These are phyloP conservation scores for Penicillium bialowiezense DNA, from an alignment of 495 filamentous ascomycete genomes.

Conservation along the genomic window DNA sequence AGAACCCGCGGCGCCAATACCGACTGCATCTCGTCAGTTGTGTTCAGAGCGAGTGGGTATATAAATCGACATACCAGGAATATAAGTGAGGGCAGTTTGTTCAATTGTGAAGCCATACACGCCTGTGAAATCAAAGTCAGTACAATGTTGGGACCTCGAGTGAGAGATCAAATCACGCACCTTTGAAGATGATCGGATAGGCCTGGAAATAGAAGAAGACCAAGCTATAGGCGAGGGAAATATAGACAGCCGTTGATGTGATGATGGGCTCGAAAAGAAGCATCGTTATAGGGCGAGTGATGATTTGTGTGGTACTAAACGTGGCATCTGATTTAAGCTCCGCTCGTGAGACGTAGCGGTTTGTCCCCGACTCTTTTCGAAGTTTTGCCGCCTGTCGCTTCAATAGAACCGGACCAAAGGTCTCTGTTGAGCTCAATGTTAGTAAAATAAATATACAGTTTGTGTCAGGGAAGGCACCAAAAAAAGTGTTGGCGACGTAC, in stretches of 20 bases:
- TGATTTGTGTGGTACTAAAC: constrained; percentile 40
- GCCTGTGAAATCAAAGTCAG: constrained; percentile 10
- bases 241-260: constrained; percentile 63
- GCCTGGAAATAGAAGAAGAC: constrained; percentile 71
- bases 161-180: constrained; percentile 8
- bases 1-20: constrained; percentile 33
- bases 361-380: constrained; percentile 54
- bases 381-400: constrained; percentile 60
- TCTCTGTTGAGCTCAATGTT: too few species aligned
- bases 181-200: constrained; percentile 62
- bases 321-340: constrained; percentile 38
- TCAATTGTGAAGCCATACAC: constrained; percentile 36
- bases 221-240: constrained; percentile 68
- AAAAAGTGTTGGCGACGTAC: constrained; percentile 27
- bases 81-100: constrained; percentile 39
- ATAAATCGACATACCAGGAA: constrained; percentile 35
- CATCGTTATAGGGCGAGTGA: constrained; percentile 50
- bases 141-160: not conserved
- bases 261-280: constrained; percentile 60
- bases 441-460: constrained; percentile 1
- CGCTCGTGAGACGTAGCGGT: constrained; percentile 32
- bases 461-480: not conserved
- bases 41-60: not conserved
- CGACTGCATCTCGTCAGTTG: constrained; percentile 26
- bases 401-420: constrained; percentile 70